Evolutionary conservation across 768 basidiomycete genomes (phyloP), one percentile per base, ranked within the genome.

Genomic region (Nidularia pulvinata): DNA sequence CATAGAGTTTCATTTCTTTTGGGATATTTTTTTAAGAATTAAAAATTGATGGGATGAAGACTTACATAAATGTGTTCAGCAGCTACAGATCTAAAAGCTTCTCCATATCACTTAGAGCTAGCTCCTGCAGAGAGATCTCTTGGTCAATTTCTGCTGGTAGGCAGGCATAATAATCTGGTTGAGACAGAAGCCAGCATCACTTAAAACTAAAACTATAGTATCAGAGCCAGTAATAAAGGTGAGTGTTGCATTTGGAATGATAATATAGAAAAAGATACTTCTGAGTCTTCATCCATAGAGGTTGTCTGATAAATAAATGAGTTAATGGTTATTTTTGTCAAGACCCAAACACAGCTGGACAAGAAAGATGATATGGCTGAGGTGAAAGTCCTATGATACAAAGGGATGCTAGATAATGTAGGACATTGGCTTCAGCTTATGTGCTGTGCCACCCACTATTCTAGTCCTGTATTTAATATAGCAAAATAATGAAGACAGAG

Each of bases 181-280:
- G 2, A 82, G 60, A 52, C 65, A 69, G 52, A 65, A 81, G 46
- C 81, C 64, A 1, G 71, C 55, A 46, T 65, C 73, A 44, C 58
- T 67, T 4, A 82, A 58, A 1, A 68, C 69, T 4, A 68, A 69
- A 6, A 76, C 68, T 14, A 75, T 74, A 2, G 81, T 83, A 57
- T 82, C 81, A 19, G 78, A 68, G 9, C 81, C 81, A 9, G 79
- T 81, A 13, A 65, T 55, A 45, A 70, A 66, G 16, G 25, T 14
- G 6, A 43, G 19, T 34, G 25, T 6, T 14, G 50, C 36, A 51
- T 44, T 7, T 34, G 34, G 42, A 39, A 13, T 14, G 48, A 32
- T 13, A 13, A 37, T 51, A 43, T 6, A 39, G 48, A 32, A 49
- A 10, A 10, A 9, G 33, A 10, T 25, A 33, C 14, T 10, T 34